Evolutionary conservation across 257 asterid genomes (phyloP).

Genomic region (Ligustrum vulgare): DNA sequence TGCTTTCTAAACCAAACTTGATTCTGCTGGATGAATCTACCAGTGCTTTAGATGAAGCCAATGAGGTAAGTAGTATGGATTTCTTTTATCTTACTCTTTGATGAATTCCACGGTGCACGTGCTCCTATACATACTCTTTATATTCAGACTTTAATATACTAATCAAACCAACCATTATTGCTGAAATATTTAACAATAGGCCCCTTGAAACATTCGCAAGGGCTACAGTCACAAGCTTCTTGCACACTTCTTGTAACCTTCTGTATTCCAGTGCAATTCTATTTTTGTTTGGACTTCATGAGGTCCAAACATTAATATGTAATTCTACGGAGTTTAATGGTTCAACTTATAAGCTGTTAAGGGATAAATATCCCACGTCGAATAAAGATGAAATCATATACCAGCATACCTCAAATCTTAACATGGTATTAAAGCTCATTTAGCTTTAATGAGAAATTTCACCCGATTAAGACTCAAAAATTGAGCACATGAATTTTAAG

Average conservation of each 20-base stretch:
- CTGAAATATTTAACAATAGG: too few species aligned
- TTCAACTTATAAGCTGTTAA: too few species aligned
- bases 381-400: too few species aligned
- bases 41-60: slow-evolving; percentile 83
- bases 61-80: slow-evolving; percentile 51
- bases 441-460: too few species aligned
- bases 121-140: neutral
- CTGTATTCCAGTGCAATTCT: neutral
- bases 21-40: slow-evolving; percentile 78
- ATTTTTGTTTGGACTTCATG: neutral
- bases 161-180: neutral
- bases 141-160: neutral
- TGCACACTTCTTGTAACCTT: neutral
- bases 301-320: neutral
- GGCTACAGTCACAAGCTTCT: neutral
- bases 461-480: too few species aligned
- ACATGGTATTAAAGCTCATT: too few species aligned
- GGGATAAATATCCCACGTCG: too few species aligned
- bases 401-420: too few species aligned
- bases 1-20: slow-evolving; percentile 68
- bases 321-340: neutral
- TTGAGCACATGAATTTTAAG: too few species aligned
- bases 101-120: neutral
- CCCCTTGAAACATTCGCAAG: too few species aligned
- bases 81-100: neutral